Evolutionary conservation across 2,329 filamentous ascomycete species (phyloP).

Genomic region (Paramyrothecium roridum): DNA sequence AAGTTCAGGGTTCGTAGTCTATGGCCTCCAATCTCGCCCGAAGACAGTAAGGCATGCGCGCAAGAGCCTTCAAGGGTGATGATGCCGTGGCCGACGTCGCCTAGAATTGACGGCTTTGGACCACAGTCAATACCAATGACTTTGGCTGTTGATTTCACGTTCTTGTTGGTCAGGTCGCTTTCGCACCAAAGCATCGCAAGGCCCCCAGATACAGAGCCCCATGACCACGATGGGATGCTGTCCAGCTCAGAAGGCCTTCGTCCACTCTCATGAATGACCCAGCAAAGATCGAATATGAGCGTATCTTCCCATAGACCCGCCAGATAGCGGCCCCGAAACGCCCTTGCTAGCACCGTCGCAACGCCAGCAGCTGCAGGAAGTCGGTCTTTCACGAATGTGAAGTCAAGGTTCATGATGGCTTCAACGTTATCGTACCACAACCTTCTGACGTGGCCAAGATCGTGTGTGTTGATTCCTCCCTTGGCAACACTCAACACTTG

Average conservation of each 20-base stretch:
- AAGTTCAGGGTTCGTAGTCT: neutral
- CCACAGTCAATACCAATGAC: neutral
- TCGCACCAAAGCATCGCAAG: slow-evolving; percentile 9
- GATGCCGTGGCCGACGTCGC: slow-evolving; percentile 4
- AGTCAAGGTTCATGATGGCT: slow-evolving; percentile 11
- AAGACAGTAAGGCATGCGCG: slow-evolving; percentile 1
- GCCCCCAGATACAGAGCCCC: slow-evolving; percentile 8
- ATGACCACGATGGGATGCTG: slow-evolving; percentile 11
- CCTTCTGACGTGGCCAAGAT: neutral
- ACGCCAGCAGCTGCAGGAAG: slow-evolving; percentile 8
- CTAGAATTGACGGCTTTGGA: slow-evolving; percentile 5
- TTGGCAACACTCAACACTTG: slow-evolving; percentile 9
- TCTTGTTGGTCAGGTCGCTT: slow-evolving; percentile 4
- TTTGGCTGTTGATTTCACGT: neutral
- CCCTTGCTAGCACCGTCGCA: slow-evolving; percentile 4
- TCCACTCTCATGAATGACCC: slow-evolving; percentile 7
- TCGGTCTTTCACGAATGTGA: slow-evolving; percentile 9
- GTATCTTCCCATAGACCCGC: slow-evolving; percentile 11
- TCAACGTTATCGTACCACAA: slow-evolving; percentile 12
- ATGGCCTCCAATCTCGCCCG: neutral
- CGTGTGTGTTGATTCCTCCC: slow-evolving; percentile 1
- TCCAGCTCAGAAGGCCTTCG: slow-evolving; percentile 6
- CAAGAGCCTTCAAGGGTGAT: slow-evolving; percentile 6
- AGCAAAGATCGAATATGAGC: slow-evolving; percentile 9
- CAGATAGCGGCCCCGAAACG: slow-evolving; percentile 6